A percentile compares a stretch with the other conserved stretches of the same genome.
phyloP scores from a whole-genome alignment of 805 yeast species.

The Candida mattraensis region DNA sequence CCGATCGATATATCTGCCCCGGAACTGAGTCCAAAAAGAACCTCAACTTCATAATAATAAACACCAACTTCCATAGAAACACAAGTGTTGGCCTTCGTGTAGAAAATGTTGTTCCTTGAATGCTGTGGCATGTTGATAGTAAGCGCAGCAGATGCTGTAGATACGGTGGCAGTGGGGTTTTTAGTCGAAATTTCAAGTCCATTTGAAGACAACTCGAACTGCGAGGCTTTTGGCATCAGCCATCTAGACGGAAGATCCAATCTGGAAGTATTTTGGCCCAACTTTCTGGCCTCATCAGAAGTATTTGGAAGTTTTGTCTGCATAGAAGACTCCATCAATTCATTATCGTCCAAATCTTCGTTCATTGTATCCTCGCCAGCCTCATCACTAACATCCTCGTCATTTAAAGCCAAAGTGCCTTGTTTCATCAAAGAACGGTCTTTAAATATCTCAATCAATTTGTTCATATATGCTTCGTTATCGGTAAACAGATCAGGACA shows the following conservation, averaged over 20 bases:
- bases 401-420: constrained; percentile 1
- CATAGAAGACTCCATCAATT: constrained; percentile 12
- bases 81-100: constrained; percentile 35
- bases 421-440: constrained; percentile 4
- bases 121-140: constrained; percentile 11
- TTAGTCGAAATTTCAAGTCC: constrained; percentile 28
- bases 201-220: constrained; percentile 21
- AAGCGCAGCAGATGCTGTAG: constrained; percentile 9
- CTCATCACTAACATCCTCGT: constrained; percentile 13
- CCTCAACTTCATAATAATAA: constrained; percentile 51
- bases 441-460: constrained; percentile 15
- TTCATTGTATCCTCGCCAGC: background rate
- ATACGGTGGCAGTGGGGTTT: constrained; percentile 17
- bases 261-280: constrained; percentile 1
- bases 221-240: constrained; percentile 20
- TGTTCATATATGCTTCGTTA: constrained; percentile 19
- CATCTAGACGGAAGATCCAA: constrained; percentile 30
- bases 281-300: constrained; percentile 4
- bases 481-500: constrained; percentile 18
- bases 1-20: constrained; percentile 47
- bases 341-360: constrained; percentile 8
- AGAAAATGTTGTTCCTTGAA: constrained; percentile 16
- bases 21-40: constrained; percentile 35
- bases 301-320: constrained; percentile 6
- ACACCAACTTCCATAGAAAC: constrained; percentile 44